These are phyloP conservation scores for Kwoniella newhampshirensis DNA, from an alignment of 768 basidiomycete species.

Conservation along the genomic window DNA sequence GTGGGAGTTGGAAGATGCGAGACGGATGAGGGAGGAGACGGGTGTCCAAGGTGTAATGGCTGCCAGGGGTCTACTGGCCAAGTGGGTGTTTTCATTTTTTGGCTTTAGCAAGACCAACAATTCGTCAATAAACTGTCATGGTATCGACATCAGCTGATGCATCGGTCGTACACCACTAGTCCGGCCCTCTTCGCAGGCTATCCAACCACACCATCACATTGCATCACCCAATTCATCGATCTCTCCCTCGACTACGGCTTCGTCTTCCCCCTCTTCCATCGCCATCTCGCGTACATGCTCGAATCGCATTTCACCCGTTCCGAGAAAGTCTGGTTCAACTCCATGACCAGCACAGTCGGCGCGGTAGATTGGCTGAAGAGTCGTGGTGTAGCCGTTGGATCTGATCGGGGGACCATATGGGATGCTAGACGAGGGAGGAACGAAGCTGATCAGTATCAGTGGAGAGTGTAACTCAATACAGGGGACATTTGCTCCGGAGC, in stretches of 20 bases:
- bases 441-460: not conserved
- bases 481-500: no score
- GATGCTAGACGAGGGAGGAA: constrained; percentile 33
- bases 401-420: constrained; percentile 27
- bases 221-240: constrained; percentile 54
- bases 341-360: constrained; percentile 51
- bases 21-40: constrained; percentile 52
- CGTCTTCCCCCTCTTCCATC: constrained; percentile 56
- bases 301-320: constrained; percentile 48
- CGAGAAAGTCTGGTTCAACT: constrained; percentile 55
- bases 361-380: constrained; percentile 55
- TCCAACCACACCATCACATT: constrained; percentile 52
- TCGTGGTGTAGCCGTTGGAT: constrained; percentile 37
- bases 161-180: no score
- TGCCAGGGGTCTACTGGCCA: constrained; percentile 58
- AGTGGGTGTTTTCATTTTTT: constrained; percentile 50
- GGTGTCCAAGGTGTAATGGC: constrained; percentile 58
- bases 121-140: no score
- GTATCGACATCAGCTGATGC: no score
- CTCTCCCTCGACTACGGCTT: constrained; percentile 54
- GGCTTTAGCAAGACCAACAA: no score
- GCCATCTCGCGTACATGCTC: constrained; percentile 57
- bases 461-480: no score
- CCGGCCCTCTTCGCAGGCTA: constrained; percentile 57
- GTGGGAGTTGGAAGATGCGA: constrained; percentile 54